Conservation (phyloP, 1,284 basidiomycete genomes). For the Malassezia sp. region DNA sequence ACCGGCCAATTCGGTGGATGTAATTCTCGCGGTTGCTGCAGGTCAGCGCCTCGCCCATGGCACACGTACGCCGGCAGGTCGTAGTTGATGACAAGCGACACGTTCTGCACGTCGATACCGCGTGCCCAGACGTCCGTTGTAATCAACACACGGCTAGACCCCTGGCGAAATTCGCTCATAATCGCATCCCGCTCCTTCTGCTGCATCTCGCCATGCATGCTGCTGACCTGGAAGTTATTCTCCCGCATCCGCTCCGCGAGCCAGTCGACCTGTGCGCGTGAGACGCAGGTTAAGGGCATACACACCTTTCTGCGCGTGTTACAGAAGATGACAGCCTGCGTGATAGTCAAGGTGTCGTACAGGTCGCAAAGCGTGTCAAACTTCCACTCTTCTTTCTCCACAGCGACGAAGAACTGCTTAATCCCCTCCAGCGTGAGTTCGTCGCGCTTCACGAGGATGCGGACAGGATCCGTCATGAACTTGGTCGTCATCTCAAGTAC, state of each 20-base stretch:
- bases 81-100: constrained; percentile 95
- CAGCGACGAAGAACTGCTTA: constrained; percentile 99
- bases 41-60: constrained; percentile 52
- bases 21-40: constrained; percentile 94
- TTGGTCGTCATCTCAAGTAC: constrained; percentile 99
- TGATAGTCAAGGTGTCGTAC: constrained; percentile 97
- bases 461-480: constrained; percentile 98
- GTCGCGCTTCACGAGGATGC: constrained; percentile 98
- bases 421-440: constrained; percentile 98
- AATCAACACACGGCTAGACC: constrained; percentile 52
- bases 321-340: constrained; percentile 99
- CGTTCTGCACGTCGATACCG: constrained; percentile 96
- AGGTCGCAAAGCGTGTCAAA: constrained; percentile 92
- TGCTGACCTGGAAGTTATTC: constrained; percentile 39
- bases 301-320: constrained; percentile 96
- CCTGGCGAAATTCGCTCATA: constrained; percentile 94
- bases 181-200: constrained; percentile 97
- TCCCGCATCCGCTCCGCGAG: constrained; percentile 95
- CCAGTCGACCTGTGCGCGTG: too few species aligned
- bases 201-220: constrained; percentile 85
- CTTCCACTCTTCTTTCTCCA: constrained; percentile 99
- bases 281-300: too few species aligned
- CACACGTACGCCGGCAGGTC: constrained; percentile 58
- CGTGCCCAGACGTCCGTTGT: constrained; percentile 83
- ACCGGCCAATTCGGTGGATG: constrained; percentile 91